These are phyloP conservation scores for Pelargonium citronellum DNA, from an alignment of 441 rosid species.

Conservation along the genomic window DNA sequence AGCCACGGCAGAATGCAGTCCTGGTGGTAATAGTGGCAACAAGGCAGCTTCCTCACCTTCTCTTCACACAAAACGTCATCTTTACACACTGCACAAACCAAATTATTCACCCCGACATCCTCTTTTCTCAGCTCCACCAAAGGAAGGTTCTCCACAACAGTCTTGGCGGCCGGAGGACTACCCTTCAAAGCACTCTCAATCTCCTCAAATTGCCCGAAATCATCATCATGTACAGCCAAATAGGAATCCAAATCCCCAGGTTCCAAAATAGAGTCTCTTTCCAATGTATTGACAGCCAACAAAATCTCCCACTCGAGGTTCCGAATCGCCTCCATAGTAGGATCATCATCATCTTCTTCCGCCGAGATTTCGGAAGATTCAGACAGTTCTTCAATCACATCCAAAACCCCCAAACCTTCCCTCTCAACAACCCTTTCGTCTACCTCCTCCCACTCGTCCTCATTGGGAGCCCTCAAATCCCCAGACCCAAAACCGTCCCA, in stretches of 20 bases:
- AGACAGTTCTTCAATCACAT: not conserved
- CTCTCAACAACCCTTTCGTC: conserved; percentile 5
- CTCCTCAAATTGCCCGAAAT: conserved; percentile 18
- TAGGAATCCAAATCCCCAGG: conserved; percentile 12
- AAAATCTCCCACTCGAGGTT: conserved; percentile 28
- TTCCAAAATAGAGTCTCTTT: conserved; percentile 15
- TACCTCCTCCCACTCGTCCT: conserved; percentile 17
- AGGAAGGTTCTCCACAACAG: conserved; percentile 24
- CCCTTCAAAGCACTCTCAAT: conserved; percentile 16
- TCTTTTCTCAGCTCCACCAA: conserved; percentile 17
- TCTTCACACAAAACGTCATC: conserved; percentile 20
- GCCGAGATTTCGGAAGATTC: conserved; percentile 2
- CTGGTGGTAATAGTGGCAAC: conserved; percentile 26
- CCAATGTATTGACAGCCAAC: conserved; percentile 16
- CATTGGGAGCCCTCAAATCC: conserved; percentile 17
- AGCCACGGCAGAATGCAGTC: conserved; percentile 29
- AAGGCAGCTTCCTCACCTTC: conserved; percentile 24
- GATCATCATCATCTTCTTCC: conserved; percentile 11
- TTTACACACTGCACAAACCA: conserved; percentile 27
- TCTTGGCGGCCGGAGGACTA: conserved; percentile 26
- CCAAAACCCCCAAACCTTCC: conserved; percentile 5
- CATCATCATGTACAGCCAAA: conserved; percentile 7
- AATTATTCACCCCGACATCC: conserved; percentile 13
- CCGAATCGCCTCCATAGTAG: conserved; percentile 11
- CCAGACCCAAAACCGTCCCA: not conserved